A percentile compares a stretch with the other conserved stretches of the same genome.
phyloP scores from a whole-genome alignment of 2,329 filamentous ascomycete species.

The Fusarium sp. region DNA sequence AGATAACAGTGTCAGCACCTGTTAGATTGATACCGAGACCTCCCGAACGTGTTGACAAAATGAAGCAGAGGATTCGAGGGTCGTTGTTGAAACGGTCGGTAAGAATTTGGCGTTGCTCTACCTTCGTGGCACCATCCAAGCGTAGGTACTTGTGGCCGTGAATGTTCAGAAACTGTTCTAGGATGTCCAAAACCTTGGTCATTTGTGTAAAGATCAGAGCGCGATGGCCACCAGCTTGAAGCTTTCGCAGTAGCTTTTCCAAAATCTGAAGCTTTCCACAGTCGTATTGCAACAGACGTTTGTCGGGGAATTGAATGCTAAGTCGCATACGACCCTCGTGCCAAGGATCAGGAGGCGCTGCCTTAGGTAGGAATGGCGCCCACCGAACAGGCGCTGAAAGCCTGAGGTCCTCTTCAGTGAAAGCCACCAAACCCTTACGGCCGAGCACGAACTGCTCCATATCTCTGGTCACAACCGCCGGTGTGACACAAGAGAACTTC shows the following conservation, averaged over 20 bases:
- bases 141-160: constrained; percentile 97
- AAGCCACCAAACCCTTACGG: constrained; percentile 66
- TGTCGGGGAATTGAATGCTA: constrained; percentile 97
- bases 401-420: constrained; percentile 68
- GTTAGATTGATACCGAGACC: constrained; percentile 97
- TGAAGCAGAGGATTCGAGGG: constrained; percentile 91
- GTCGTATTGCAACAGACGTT: constrained; percentile 95
- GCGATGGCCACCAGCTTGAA: constrained; percentile 91
- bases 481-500: constrained; percentile 93
- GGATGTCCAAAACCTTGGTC: constrained; percentile 97
- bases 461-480: constrained; percentile 85
- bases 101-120: constrained; percentile 93
- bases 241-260: constrained; percentile 84
- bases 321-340: constrained; percentile 93
- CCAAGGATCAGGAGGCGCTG: constrained; percentile 79
- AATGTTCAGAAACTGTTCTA: constrained; percentile 98
- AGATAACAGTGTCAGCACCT: constrained; percentile 96
- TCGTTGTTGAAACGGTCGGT: constrained; percentile 98
- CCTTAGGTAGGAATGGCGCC: constrained; percentile 68
- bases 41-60: constrained; percentile 92
- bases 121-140: constrained; percentile 94
- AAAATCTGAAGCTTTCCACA: constrained; percentile 95
- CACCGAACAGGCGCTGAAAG: constrained; percentile 68
- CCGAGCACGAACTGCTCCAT: constrained; percentile 77
- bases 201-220: constrained; percentile 99